Conservation (phyloP, 1,139 yeast genomes). For the Pichia kudriavzevii region DNA sequence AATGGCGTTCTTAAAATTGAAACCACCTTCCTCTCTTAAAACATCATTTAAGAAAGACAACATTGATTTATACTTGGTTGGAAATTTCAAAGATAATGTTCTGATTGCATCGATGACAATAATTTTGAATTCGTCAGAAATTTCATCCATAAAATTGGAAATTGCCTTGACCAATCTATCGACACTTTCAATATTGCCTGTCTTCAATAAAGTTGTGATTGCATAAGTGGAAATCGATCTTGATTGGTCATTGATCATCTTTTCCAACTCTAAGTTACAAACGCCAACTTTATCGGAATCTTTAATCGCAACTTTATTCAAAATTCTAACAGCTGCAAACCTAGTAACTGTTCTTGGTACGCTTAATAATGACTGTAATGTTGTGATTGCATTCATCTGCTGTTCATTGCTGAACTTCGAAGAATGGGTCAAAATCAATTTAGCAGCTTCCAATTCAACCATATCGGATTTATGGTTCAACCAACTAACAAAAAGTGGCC, state of each 20-base stretch:
- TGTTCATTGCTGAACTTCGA: conserved; percentile 57
- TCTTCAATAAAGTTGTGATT: conserved; percentile 88
- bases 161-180: conserved; percentile 85
- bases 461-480: conserved; percentile 78
- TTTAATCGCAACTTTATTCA: conserved; percentile 75
- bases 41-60: conserved; percentile 76
- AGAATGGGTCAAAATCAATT: conserved; percentile 55
- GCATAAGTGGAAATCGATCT: conserved; percentile 98
- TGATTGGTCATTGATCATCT: conserved; percentile 78
- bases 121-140: conserved; percentile 90
- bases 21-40: conserved; percentile 87
- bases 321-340: conserved; percentile 86
- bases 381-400: conserved; percentile 57
- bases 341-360: conserved; percentile 88
- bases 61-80: conserved; percentile 79
- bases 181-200: conserved; percentile 87
- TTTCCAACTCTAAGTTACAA: conserved; percentile 76
- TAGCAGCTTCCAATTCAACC: conserved; percentile 92
- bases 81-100: conserved; percentile 87
- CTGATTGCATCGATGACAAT: conserved; percentile 94
- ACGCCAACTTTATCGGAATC: conserved; percentile 73
- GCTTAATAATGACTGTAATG: conserved; percentile 69
- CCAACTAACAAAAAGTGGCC: conserved; percentile 62
- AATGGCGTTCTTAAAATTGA: conserved; percentile 71
- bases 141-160: conserved; percentile 85